Conservation (phyloP, 805 yeast species). For the Wickerhamomyces hampshirensis region DNA sequence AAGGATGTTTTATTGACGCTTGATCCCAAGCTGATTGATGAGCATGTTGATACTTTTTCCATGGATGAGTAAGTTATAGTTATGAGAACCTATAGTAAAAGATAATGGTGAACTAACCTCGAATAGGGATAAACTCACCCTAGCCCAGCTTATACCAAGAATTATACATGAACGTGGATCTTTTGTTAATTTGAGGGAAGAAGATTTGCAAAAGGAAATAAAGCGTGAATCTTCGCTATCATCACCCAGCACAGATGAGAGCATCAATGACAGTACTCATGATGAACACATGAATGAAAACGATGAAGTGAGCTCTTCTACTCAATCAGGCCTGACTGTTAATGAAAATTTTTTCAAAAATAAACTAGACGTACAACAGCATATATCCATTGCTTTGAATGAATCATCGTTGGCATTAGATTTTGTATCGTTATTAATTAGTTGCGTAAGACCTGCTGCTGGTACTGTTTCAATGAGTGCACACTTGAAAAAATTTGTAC, state of each 20-base stretch:
- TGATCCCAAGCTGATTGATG: slow-evolving; percentile 22
- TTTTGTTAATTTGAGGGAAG: slow-evolving; percentile 53
- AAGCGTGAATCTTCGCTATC: not conserved
- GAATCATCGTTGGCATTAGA: slow-evolving; percentile 87
- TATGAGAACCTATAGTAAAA: not conserved
- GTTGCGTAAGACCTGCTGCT: slow-evolving; percentile 78
- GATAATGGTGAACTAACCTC: not conserved
- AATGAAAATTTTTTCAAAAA: slow-evolving; percentile 41
- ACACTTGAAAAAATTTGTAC: slow-evolving; percentile 65
- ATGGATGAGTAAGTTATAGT: slow-evolving; percentile 21
- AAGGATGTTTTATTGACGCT: slow-evolving; percentile 15
- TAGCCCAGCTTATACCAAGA: slow-evolving; percentile 54
- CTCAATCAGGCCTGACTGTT: slow-evolving; percentile 16
- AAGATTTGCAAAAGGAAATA: slow-evolving; percentile 41
- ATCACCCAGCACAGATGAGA: not conserved
- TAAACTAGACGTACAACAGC: slow-evolving; percentile 47
- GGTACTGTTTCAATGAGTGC: slow-evolving; percentile 88
- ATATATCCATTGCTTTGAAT: slow-evolving; percentile 67
- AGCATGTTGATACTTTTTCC: slow-evolving; percentile 21
- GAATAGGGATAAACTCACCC: slow-evolving; percentile 31
- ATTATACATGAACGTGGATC: slow-evolving; percentile 55
- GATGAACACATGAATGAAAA: slow-evolving; percentile 10
- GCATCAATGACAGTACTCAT: slow-evolving; percentile 4
- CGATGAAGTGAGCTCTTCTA: slow-evolving; percentile 14
- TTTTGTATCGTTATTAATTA: slow-evolving; percentile 76